These are phyloP conservation scores for Hydnomerulius pinastri DNA, from an alignment of 768 basidiomycete genomes.

Conservation along the genomic window DNA sequence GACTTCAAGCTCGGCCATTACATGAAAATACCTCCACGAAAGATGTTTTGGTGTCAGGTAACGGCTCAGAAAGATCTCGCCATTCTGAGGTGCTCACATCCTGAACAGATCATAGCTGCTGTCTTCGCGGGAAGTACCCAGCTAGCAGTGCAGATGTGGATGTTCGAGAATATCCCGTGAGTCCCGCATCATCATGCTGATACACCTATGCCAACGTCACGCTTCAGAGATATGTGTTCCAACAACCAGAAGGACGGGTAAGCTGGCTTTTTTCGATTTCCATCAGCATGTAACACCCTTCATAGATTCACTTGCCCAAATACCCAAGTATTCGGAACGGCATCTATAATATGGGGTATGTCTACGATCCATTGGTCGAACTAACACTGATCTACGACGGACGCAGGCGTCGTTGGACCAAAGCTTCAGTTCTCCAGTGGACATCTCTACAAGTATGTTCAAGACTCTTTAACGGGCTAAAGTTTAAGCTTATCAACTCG, in stretches of 20 bases:
- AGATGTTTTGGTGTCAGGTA: constrained; percentile 75
- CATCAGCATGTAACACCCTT: not conserved
- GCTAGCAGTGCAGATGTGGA: constrained; percentile 75
- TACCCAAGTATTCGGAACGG: constrained; percentile 55
- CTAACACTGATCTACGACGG: constrained; percentile 14
- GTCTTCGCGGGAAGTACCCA: constrained; percentile 71
- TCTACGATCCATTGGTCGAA: not conserved
- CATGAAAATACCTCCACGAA: constrained; percentile 59
- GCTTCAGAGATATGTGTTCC: constrained; percentile 48
- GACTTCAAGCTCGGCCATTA: constrained; percentile 84
- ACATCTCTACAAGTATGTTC: constrained; percentile 58
- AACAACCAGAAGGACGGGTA: constrained; percentile 42
- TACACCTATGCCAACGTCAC: not conserved
- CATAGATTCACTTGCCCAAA: constrained; percentile 51
- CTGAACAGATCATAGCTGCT: constrained; percentile 55
- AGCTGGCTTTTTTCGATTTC: not conserved
- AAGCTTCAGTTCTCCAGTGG: constrained; percentile 53
- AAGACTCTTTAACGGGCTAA: too few relatives aligned
- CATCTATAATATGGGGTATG: constrained; percentile 53
- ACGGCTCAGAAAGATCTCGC: not conserved
- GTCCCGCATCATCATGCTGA: constrained; percentile 12
- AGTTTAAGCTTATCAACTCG: constrained; percentile 15
- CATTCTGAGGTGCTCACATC: not conserved
- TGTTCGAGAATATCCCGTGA: constrained; percentile 61
- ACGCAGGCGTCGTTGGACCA: constrained; percentile 70